Evolutionary conservation across 2,329 filamentous ascomycete genomes (phyloP), one percentile per base, ranked within the genome.

Genomic region (Stagonosporopsis vannaccii): DNA sequence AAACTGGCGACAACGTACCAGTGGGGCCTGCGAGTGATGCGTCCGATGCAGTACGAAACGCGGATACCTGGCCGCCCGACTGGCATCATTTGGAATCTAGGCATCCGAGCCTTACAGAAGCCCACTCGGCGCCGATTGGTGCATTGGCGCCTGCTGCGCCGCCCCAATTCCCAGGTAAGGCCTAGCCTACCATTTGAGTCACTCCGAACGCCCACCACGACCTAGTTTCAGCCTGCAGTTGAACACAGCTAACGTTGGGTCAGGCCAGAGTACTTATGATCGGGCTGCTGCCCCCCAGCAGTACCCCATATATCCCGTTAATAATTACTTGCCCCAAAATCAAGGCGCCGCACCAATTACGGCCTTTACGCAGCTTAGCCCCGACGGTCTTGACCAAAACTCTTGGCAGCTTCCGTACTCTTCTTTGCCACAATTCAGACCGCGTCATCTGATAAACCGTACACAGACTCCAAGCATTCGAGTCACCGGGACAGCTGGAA

Each of bases 391-490:
- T 51, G 51, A 67, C 54, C 54, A 62, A 40, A 39, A 17, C 37
- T 22, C 70, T 71, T 74, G 71, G 71, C 67, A 66, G n/a, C 52
- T 58, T 57, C 58, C 62, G 40, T 62, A 51, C 50, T 30, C 56
- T 52, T 67, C 59, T 71, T 72, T 64, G 69, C 70, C 69, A 70
- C 71, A 62, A 39, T 45, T 68, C 47, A 57, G 64, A 65, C 59
- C 65, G 61, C 64, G 70, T 75, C 73, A 75, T 74, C 70, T 73
- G 67, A 68, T 68, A 61, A 61, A 61, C 36, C 48, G 54, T 57
- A 40, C 52, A 51, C 65, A 59, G 40, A 60, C 58, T 46, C 71
- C 72, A 33, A 65, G 56, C 52, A 68, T 75, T 57, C 53, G 61
- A 73, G 66, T 75, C 68, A 75, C 62, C 61, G 68, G 63, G 44